Evolutionary conservation across 768 basidiomycete species (phyloP), one percentile per base, ranked within the genome.

Genomic region (Russula brevipes): DNA sequence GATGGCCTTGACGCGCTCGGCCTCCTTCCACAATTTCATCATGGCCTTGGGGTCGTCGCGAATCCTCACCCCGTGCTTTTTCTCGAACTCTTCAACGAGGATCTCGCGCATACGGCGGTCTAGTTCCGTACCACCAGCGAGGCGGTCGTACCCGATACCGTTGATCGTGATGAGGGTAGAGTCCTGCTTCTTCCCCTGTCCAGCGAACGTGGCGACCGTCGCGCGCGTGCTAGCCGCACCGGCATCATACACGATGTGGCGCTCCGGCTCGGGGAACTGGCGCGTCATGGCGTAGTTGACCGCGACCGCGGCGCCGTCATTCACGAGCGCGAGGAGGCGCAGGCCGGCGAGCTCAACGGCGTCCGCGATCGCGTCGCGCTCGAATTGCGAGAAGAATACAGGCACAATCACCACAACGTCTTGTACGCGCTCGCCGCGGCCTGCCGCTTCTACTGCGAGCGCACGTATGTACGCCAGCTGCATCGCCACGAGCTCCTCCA

Each of bases 211-310:
- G 24, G 86, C 89, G 33, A 95, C 76, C 0, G 91, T 93, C 1
- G 92, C 91, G 35, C 85, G 80, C 46, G 88, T 86, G 4, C 88
- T 81, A 1, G 87, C 87, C 5, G 96, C 91, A 47, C 97, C 97
- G 0, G 94, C 91, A 69, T 98, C 97, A 75, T 90, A 99, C 63
- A 99, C 86, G 68, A 99, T 75, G 72, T 98, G 95, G 73, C 88
- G 84, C 70, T 95, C 89, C 0, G 86, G 85, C 2, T 76, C 77
- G 0, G 88, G 77, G 79, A 98, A 98, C 2, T 85, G 80, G 53
- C 96, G 85, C 2, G 94, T 94, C 94, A 98, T 97, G 47, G 97
- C 97, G 71, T 91, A 99, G 77, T 99, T 99, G 68, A 98, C 82
- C 14, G 94, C 97, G n/a, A 95, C 88, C 2, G 94, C 92, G 0